Evolutionary conservation across 768 basidiomycete genomes (phyloP).

Genomic region (Mycena galopus): DNA sequence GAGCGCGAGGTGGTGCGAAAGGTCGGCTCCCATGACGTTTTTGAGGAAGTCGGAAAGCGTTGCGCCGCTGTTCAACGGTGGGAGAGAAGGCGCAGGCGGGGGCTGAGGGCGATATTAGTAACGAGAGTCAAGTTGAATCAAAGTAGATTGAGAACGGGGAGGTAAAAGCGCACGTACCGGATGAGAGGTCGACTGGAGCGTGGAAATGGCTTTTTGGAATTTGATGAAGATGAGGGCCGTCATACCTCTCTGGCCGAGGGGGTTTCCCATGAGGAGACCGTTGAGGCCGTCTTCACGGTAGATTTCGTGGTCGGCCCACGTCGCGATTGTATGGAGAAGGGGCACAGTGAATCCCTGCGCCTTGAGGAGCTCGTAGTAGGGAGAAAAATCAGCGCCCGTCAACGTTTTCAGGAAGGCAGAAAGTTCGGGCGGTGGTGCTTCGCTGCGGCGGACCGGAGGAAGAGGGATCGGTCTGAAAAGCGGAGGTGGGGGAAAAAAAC

Average conservation of each 20-base stretch:
- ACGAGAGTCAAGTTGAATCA: neutral
- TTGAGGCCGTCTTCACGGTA: neutral
- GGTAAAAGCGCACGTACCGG: neutral
- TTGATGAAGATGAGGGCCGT: neutral
- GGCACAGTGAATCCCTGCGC: slow-evolving; percentile 14
- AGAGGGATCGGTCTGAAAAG: neutral
- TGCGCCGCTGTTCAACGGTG: neutral
- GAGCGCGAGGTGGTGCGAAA: neutral
- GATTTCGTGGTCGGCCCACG: neutral
- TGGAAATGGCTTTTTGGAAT: slow-evolving; percentile 1
- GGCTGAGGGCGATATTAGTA: neutral
- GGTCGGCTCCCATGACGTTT: slow-evolving; percentile 29
- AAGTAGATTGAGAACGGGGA: no score
- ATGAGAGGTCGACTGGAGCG: neutral
- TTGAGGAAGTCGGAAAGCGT: slow-evolving; percentile 5
- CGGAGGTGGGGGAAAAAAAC: no score
- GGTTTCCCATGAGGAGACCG: neutral
- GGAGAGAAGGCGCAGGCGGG: neutral
- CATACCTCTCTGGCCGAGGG: neutral
- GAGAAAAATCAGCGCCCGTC: neutral
- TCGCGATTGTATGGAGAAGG: neutral
- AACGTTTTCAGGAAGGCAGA: neutral
- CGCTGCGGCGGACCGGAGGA: neutral
- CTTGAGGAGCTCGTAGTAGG: neutral
- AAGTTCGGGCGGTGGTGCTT: neutral